These are phyloP conservation scores for Aspergillus costaricaensis DNA, from an alignment of 2,329 filamentous ascomycete species.

Conservation along the genomic window DNA sequence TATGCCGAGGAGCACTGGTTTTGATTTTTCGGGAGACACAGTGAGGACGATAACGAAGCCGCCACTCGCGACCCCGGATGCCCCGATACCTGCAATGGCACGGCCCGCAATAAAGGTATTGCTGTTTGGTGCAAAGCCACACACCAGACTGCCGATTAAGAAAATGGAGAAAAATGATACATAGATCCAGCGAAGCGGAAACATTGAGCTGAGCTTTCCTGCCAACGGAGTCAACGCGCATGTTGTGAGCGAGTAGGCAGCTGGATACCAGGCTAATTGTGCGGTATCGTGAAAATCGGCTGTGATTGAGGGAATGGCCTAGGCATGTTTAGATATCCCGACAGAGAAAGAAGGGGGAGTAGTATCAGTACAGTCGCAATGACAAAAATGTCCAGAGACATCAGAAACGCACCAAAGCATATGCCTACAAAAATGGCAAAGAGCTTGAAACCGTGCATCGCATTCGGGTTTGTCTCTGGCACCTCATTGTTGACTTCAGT, in stretches of 20 bases:
- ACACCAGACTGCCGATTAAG: neutral
- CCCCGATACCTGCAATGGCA: neutral
- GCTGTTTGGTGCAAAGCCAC: neutral
- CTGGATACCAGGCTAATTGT: slow-evolving; percentile 13
- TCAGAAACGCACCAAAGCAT: slow-evolving; percentile 7
- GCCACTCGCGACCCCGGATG: neutral
- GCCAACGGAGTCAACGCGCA: slow-evolving; percentile 14
- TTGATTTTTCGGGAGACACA: neutral
- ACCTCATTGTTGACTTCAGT: neutral
- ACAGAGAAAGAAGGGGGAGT: neutral
- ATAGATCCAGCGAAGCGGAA: neutral
- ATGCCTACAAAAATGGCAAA: slow-evolving; percentile 11
- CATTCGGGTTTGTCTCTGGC: neutral
- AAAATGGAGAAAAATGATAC: neutral
- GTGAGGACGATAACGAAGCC: neutral
- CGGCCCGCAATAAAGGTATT: neutral
- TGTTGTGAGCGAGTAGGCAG: slow-evolving; percentile 14
- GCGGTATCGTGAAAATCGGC: slow-evolving; percentile 6
- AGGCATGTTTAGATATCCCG: neutral
- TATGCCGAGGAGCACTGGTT: slow-evolving; percentile 6
- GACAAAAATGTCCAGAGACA: neutral
- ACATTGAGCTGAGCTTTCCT: slow-evolving; percentile 13
- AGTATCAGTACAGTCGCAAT: neutral
- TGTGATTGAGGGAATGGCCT: neutral
- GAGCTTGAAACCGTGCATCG: slow-evolving; percentile 13